Conservation (phyloP, 2,329 filamentous ascomycete species). For the Claviceps africana region DNA sequence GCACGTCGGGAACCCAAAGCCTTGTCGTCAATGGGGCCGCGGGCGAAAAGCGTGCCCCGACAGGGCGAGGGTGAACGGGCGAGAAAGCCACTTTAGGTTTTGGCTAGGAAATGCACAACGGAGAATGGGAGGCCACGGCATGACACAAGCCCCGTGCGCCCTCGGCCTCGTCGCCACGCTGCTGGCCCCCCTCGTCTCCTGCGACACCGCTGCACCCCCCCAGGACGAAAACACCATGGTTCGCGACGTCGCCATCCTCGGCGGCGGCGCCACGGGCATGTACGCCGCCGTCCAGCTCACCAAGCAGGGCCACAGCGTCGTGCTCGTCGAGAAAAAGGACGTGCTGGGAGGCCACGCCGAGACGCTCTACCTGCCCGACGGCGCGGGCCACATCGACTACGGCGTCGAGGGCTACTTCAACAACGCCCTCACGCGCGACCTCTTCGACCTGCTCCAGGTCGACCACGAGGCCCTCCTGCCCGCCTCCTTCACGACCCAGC, state of each 20-base stretch:
- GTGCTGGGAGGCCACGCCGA: slow-evolving; percentile 27
- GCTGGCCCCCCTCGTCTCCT: neutral
- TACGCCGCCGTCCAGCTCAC: slow-evolving; percentile 25
- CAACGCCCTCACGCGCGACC: slow-evolving; percentile 18
- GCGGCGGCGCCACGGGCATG: slow-evolving; percentile 26
- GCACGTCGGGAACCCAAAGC: no score
- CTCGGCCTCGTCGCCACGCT: neutral
- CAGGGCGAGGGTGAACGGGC: no score
- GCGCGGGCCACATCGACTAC: slow-evolving; percentile 14
- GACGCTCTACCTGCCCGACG: slow-evolving; percentile 14
- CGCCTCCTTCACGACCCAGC: slow-evolving; percentile 8
- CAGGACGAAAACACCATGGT: slow-evolving; percentile 1
- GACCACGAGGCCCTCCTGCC: neutral
- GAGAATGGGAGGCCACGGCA: no score
- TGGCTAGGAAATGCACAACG: no score
- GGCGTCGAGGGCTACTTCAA: slow-evolving; percentile 18
- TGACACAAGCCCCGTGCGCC: no score
- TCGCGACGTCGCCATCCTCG: slow-evolving; percentile 21
- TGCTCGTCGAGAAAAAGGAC: slow-evolving; percentile 24
- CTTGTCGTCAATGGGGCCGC: no score
- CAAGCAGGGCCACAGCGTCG: slow-evolving; percentile 21
- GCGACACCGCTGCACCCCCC: neutral
- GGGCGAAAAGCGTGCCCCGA: no score
- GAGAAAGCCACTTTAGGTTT: no score
- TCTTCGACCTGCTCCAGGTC: slow-evolving; percentile 23